phyloP scores from a whole-genome alignment of 495 filamentous ascomycete species.

The Podospora tetraspora region DNA sequence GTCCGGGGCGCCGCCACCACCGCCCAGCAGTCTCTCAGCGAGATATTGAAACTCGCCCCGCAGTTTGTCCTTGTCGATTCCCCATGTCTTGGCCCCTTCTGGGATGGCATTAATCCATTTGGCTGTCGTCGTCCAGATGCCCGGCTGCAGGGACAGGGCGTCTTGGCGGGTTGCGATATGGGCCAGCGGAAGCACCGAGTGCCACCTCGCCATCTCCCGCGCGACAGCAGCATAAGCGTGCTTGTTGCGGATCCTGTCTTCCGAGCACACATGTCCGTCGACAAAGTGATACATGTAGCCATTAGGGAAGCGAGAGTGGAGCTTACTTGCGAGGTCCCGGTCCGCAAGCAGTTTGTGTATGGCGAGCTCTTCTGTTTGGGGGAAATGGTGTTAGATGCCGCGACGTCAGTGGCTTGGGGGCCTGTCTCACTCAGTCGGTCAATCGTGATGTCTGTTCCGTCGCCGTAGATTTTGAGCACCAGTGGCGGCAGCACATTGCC shows the following conservation, averaged over 20 bases:
- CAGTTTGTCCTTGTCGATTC: not conserved
- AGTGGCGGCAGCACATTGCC: too few relatives aligned
- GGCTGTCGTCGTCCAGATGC: not conserved
- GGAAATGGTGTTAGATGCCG: not conserved
- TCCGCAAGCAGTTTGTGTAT: not conserved
- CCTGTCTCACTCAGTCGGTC: not conserved
- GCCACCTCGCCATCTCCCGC: not conserved
- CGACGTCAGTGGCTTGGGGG: not conserved
- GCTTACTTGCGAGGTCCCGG: not conserved
- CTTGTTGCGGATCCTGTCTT: not conserved
- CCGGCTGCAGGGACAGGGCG: not conserved
- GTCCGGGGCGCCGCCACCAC: too few relatives aligned
- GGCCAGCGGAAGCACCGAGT: not conserved
- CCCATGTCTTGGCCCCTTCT: not conserved
- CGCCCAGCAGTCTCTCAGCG: not conserved
- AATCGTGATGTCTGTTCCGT: not conserved
- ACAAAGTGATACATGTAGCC: not conserved
- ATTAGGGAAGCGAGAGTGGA: not conserved
- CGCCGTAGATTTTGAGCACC: not conserved
- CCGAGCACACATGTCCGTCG: not conserved
- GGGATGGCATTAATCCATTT: not conserved
- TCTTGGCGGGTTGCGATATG: not conserved
- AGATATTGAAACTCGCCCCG: not conserved
- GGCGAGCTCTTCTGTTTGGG: not conserved
- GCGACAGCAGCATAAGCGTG: too few relatives aligned